These are phyloP conservation scores for Aphanomyces invadans DNA, from an alignment of 352 stramenopile genomes.

Conservation along the genomic window DNA sequence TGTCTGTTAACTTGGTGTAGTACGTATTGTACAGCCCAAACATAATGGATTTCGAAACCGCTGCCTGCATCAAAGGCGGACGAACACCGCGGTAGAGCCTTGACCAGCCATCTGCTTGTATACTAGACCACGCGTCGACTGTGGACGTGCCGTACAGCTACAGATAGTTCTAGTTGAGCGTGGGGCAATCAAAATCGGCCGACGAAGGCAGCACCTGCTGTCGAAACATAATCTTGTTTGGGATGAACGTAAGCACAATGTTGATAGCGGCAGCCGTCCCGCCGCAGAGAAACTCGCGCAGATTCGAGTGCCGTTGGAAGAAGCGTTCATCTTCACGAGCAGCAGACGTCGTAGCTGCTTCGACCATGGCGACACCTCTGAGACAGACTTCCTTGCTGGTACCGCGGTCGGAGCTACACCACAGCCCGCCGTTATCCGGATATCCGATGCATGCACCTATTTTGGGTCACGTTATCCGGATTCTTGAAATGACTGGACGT, in stretches of 20 bases:
- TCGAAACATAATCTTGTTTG: conserved; percentile 88
- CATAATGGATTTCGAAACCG: conserved; percentile 85
- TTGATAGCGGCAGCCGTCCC: conserved; percentile 79
- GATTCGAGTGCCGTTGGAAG: conserved; percentile 51
- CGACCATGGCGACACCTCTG: background rate
- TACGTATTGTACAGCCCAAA: conserved; percentile 88
- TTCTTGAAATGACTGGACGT: conserved; percentile 2
- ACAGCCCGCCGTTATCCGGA: background rate
- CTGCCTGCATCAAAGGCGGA: conserved; percentile 73
- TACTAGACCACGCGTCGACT: conserved; percentile 58
- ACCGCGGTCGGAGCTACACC: too few species aligned
- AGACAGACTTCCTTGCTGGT: background rate
- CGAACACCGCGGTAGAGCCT: conserved; percentile 82
- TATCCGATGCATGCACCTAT: background rate
- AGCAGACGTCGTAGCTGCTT: background rate
- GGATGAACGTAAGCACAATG: conserved; percentile 79
- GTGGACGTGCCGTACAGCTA: conserved; percentile 73
- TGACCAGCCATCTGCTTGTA: conserved; percentile 44
- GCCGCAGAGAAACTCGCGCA: conserved; percentile 76
- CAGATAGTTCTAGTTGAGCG: conserved; percentile 9
- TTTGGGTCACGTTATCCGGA: background rate
- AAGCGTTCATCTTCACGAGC: conserved; percentile 25
- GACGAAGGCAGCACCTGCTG: conserved; percentile 53
- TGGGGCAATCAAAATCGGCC: too few species aligned
- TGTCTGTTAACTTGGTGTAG: conserved; percentile 42